Evolutionary conservation across 257 asterid species (phyloP), one percentile per base, ranked within the genome.

Genomic region (Solanum corneliomulleri): DNA sequence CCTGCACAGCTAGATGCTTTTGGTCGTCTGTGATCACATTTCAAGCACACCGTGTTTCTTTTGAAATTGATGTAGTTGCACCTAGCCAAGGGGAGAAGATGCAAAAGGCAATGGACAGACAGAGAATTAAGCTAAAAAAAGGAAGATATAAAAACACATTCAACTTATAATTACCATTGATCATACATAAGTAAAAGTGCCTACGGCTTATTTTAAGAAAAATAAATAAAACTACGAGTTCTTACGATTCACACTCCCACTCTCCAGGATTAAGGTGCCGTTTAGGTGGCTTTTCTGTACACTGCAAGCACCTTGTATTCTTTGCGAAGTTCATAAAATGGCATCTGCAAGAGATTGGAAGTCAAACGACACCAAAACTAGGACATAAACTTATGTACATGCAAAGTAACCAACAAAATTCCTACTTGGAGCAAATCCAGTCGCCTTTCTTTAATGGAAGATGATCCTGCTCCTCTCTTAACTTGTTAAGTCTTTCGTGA

Each of bases 211-310:
- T 68, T 11, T 7, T 7, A 69, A 37, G 7, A 12, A 37, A 25
- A 4, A 16, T 64, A 27, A 80, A 70, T 15, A 70, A 27, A 27
- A 4, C 27, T 29, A 27, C 5, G 31, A 6, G 69, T 49, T 10
- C 98, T 94, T 89, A 97, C 98, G 99, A 94, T 86, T 97, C 98
- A 89, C 99, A 97, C 90, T 97, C 98, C 99, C 99, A 97, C 89
- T 97, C 99, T 77, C 99, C 99, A 39, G 93, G 92, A 91, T 90
- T 92, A 80, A 97, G 92, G 71, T 89, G 90, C 90, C 99, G 92
- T 88, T 92, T 92, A 44, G 99, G 93, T 84, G 98, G 98, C 89
- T 92, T 96, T 92, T 93, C 98, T 89, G 95, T 89, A 82, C 99
- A 97, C 91, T 86, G 93, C 86, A 91, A 90, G 86, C 98, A 97